A percentile compares a stretch with the other conserved stretches of the same genome.
Evolutionary conservation across 345 rosid genomes (phyloP).

Genomic region (Salix brachista): DNA sequence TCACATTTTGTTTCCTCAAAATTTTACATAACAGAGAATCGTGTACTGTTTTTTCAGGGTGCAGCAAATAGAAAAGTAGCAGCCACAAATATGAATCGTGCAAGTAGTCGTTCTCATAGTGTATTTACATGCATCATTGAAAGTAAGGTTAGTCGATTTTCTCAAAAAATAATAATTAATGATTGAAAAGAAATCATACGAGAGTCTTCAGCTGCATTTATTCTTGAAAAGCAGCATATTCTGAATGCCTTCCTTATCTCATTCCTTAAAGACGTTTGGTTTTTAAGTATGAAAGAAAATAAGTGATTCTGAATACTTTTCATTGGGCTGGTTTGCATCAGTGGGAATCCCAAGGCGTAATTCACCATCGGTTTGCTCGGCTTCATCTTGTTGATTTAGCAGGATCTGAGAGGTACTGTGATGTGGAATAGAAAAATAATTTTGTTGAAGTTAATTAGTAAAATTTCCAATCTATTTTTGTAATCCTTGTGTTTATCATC

Average conservation of each 20-base stretch:
- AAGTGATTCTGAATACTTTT: not conserved
- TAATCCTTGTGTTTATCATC: not conserved
- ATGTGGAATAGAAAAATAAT: not conserved
- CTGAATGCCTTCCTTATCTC: not conserved
- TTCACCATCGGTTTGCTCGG: slow-evolving; percentile 91
- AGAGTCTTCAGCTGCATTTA: not conserved
- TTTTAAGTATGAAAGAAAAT: not conserved
- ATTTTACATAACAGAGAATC: not conserved
- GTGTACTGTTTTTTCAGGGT: slow-evolving; percentile 49
- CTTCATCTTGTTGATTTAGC: slow-evolving; percentile 98
- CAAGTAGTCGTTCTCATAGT: slow-evolving; percentile 98
- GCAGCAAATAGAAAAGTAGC: slow-evolving; percentile 97
- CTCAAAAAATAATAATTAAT: too few species aligned
- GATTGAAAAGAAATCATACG: not conserved
- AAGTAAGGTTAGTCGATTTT: slow-evolving; percentile 58
- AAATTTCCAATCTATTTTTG: not conserved
- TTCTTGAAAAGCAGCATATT: not conserved
- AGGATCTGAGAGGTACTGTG: slow-evolving; percentile 88
- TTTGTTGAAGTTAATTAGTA: not conserved
- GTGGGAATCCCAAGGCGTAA: slow-evolving; percentile 99
- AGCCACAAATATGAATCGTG: slow-evolving; percentile 94
- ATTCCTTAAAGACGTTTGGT: not conserved
- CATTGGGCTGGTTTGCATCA: slow-evolving; percentile 19
- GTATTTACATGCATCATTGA: slow-evolving; percentile 94
- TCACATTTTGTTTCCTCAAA: not conserved